Percentiles rank a stretch among this genome's conserved stretches.
Evolutionary conservation across 1,284 basidiomycete species (phyloP).

Genomic region (Trametes versicolor): DNA sequence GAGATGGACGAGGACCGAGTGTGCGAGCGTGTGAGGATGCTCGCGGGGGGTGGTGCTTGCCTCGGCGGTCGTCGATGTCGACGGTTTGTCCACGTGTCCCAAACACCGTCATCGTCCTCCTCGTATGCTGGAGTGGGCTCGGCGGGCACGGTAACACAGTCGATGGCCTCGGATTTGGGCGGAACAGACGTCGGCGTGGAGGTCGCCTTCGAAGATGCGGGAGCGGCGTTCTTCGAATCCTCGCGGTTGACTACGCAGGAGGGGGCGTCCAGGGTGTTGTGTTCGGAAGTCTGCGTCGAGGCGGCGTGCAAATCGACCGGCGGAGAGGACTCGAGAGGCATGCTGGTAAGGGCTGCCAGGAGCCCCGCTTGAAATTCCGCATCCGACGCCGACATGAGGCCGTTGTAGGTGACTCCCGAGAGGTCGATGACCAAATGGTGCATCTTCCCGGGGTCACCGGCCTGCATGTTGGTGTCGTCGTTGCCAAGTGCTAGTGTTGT

Average conservation of each 20-base stretch:
- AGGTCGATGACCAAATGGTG: neutral
- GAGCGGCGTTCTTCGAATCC: neutral
- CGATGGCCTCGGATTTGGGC: neutral
- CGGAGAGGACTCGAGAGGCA: neutral
- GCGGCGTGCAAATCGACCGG: neutral
- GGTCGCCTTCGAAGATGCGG: neutral
- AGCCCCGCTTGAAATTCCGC: neutral
- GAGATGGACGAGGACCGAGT: slow-evolving; percentile 18
- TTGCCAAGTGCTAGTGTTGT: neutral
- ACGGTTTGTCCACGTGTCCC: slow-evolving; percentile 11
- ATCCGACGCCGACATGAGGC: neutral
- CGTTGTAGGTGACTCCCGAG: neutral
- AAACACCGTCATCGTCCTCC: neutral
- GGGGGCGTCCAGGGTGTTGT: neutral
- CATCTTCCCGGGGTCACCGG: neutral
- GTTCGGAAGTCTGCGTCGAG: too few species aligned
- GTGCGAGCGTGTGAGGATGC: neutral
- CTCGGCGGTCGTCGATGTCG: slow-evolving; percentile 4
- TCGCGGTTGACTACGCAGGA: neutral
- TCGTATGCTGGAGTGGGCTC: neutral
- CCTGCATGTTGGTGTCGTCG: neutral
- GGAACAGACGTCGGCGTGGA: neutral
- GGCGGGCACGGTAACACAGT: neutral
- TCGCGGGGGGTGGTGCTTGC: neutral
- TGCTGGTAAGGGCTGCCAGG: neutral